A percentile compares a stretch with the other conserved stretches of the same genome.
Conservation (phyloP, 1,139 yeast genomes). For the Debaryomycetaceae sp. region DNA sequence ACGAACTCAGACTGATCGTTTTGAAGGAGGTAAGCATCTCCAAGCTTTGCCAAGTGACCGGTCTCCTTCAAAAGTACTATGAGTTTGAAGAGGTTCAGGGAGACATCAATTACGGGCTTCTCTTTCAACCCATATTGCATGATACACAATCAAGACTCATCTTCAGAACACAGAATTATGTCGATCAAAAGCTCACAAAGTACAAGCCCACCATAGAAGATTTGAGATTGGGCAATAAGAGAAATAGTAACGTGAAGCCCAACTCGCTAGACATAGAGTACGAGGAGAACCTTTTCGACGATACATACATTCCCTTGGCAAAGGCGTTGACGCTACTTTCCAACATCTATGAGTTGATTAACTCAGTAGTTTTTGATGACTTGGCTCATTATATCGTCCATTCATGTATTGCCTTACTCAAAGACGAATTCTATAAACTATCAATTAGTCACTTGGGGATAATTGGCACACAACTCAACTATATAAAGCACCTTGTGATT, state of each 20-base stretch:
- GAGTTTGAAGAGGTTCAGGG: slow-evolving; percentile 53
- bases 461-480: slow-evolving; percentile 61
- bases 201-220: slow-evolving; percentile 70
- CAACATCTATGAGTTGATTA: slow-evolving; percentile 75
- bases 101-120: slow-evolving; percentile 33
- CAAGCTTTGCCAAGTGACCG: slow-evolving; percentile 70
- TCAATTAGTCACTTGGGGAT: slow-evolving; percentile 38
- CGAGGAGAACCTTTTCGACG: slow-evolving; percentile 41
- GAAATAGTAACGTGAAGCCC: slow-evolving; percentile 10
- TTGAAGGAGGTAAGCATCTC: slow-evolving; percentile 67
- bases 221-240: slow-evolving; percentile 52
- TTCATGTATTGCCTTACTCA: slow-evolving; percentile 59
- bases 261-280: slow-evolving; percentile 30
- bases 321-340: slow-evolving; percentile 69
- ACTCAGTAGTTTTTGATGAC: slow-evolving; percentile 78
- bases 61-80: slow-evolving; percentile 64
- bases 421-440: slow-evolving; percentile 48
- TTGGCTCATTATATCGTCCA: slow-evolving; percentile 86
- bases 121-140: slow-evolving; percentile 68
- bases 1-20: slow-evolving; percentile 59
- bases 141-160: slow-evolving; percentile 80
- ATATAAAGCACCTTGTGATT: slow-evolving; percentile 68
- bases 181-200: slow-evolving; percentile 63
- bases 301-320: slow-evolving; percentile 71
- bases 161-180: slow-evolving; percentile 70